Conservation (phyloP, 139 green algal genomes). For the Trebouxia sp. region DNA sequence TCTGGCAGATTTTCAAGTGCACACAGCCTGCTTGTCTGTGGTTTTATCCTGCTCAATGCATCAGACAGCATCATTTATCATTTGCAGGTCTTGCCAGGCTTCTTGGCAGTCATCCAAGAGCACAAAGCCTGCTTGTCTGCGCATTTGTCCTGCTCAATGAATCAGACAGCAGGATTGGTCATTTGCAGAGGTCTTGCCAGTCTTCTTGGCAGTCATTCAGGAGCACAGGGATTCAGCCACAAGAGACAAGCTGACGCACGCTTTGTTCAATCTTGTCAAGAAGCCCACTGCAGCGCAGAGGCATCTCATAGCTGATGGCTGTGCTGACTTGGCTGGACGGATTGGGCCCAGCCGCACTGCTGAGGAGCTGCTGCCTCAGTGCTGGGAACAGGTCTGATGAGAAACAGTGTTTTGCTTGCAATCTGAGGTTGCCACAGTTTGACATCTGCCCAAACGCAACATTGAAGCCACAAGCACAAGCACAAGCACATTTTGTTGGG, state of each 20-base stretch:
- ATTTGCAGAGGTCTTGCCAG: slow-evolving; percentile 33
- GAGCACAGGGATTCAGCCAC: slow-evolving; percentile 16
- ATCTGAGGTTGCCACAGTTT: no score
- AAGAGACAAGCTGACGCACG: not conserved
- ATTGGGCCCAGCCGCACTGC: slow-evolving; percentile 29
- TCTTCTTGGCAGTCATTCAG: slow-evolving; percentile 30
- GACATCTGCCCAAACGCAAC: no score
- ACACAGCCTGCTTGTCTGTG: not conserved
- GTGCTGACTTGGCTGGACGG: slow-evolving; percentile 18
- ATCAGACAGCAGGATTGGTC: not conserved
- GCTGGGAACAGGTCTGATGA: slow-evolving; percentile 31
- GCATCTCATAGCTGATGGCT: slow-evolving; percentile 24
- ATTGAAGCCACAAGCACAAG: no score
- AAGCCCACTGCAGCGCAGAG: slow-evolving; percentile 31
- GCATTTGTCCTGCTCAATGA: not conserved
- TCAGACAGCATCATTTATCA: not conserved
- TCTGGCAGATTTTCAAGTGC: no score
- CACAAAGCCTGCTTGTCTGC: not conserved
- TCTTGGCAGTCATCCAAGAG: not conserved
- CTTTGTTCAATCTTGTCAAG: slow-evolving; percentile 39
- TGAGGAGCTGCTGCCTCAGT: slow-evolving; percentile 35
- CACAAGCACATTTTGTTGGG: no score
- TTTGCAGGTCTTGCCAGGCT: not conserved
- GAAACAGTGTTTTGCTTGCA: no score
- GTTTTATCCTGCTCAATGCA: not conserved